Base-by-base conservation (phyloP, 306 rosid species). In the Vicia villosa region DNA sequence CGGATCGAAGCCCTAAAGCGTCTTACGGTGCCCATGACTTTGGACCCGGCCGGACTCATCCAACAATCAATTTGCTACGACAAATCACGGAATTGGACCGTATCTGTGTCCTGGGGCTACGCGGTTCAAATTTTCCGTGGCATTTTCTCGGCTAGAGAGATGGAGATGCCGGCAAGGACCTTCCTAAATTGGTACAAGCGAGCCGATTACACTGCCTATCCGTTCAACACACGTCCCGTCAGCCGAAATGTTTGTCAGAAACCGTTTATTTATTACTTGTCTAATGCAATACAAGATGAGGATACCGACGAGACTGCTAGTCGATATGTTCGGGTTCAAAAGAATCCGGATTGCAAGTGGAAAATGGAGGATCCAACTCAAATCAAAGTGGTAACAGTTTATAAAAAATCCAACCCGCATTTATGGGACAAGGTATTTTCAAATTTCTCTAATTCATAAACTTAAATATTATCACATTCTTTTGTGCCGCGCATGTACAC, bases 21-120 rank as follows among this genome's bases (percentile, higher is more conserved):
- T 20, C 86, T 92, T n/a, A 70, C 41, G 0, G 17, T 6, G 40
- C 84, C 95, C 8, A 85, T 72, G 80, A 51, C 45, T 12, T 70
- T 87, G 8, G 97, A 89, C 84, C 75, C 97, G 0, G 83, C 82
- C 0, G 86, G 78, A 15, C 87, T 89, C 0, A 50, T 82, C 69
- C 97, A 89, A 20, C 96, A 91, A 28, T 91, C 97, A 52, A 83
- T 91, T 10, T 89, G 96, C 81, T 87, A 91, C 16, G 92, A 91
- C 81, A 73, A 74, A 19, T 24, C 64, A 22, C 81, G 81, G 0
- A 75, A 41, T 0, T 92, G 97, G 96, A 92, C 92, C 24, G 15
- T 87, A 34, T 84, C 96, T 0, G 84, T 87, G 2, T 81, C 95
- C 0, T 87, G 97, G 96, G 97, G 95, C 13, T 87, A 84, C 4